Conservation (phyloP, 768 basidiomycete species). For the Sporobolomyces phaffii region DNA sequence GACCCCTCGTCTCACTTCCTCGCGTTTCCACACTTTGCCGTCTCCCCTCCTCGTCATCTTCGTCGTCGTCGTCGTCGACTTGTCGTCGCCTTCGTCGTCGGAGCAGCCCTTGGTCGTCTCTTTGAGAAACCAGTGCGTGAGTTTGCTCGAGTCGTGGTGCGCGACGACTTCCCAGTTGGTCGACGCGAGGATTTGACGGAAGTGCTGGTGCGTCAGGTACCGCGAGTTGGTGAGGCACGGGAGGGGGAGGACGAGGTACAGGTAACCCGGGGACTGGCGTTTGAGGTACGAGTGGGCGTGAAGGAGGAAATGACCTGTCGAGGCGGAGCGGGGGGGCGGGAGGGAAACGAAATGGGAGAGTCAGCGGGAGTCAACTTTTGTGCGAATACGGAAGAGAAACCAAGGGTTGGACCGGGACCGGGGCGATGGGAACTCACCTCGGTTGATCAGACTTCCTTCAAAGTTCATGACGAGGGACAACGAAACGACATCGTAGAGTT, state of each 20-base stretch:
- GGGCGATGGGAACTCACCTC: constrained; percentile 21
- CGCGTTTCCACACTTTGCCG: constrained; percentile 34
- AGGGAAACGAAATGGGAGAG: not conserved
- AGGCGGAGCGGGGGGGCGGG: too few species aligned
- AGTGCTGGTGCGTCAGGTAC: constrained; percentile 33
- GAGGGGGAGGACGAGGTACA: constrained; percentile 42
- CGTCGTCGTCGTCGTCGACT: not conserved
- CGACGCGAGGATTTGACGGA: constrained; percentile 28
- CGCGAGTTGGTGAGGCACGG: constrained; percentile 42
- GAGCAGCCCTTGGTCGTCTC: not conserved
- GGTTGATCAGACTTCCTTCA: constrained; percentile 32
- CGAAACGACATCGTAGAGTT: constrained; percentile 37
- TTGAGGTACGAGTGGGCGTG: constrained; percentile 39
- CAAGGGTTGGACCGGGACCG: not conserved
- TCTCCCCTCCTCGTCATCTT: constrained; percentile 19
- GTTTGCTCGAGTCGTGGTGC: constrained; percentile 36
- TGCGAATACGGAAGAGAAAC: not conserved
- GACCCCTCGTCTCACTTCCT: constrained; percentile 31
- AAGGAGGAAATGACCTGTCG: constrained; percentile 38
- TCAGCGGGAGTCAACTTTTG: not conserved
- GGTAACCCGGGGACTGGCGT: constrained; percentile 16
- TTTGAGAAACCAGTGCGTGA: constrained; percentile 38
- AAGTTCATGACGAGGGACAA: constrained; percentile 42
- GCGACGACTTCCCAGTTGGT: constrained; percentile 31
- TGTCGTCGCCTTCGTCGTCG: too few species aligned